A percentile compares a stretch with the other conserved stretches of the same genome.
Evolutionary conservation across 805 yeast species (phyloP).

Genomic region (Candida easanensis): DNA sequence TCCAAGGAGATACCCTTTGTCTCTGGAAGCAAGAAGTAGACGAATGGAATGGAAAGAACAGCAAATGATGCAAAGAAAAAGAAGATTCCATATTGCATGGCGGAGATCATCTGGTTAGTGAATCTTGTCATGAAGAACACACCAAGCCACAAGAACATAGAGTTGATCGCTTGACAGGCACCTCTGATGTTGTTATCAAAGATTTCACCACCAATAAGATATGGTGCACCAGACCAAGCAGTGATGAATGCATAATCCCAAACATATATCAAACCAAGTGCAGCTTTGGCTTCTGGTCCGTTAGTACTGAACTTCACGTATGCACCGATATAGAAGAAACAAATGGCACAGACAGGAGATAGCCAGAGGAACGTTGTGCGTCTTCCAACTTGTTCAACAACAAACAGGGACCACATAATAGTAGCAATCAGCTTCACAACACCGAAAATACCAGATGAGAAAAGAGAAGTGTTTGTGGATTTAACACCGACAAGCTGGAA

Average conservation of each 20-base stretch:
- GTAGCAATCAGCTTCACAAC: slow-evolving; percentile 45
- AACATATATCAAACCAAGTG: slow-evolving; percentile 32
- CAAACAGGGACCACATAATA: slow-evolving; percentile 40
- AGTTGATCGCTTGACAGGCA: slow-evolving; percentile 43
- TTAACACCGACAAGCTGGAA: slow-evolving; percentile 47
- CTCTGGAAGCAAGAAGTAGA: slow-evolving; percentile 43
- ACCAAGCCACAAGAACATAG: slow-evolving; percentile 48
- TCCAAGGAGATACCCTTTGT: slow-evolving; percentile 45
- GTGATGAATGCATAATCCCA: slow-evolving; percentile 44
- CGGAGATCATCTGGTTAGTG: slow-evolving; percentile 41
- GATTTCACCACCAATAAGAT: slow-evolving; percentile 45
- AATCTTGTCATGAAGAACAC: slow-evolving; percentile 47
- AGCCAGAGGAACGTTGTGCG: slow-evolving; percentile 38
- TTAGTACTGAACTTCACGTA: slow-evolving; percentile 38
- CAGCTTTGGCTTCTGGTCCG: slow-evolving; percentile 43
- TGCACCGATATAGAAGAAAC: slow-evolving; percentile 47
- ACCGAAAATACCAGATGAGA: slow-evolving; percentile 53
- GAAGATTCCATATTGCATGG: slow-evolving; percentile 43
- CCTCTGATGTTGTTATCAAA: slow-evolving; percentile 43
- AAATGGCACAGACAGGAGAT: slow-evolving; percentile 38
- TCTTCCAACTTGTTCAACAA: slow-evolving; percentile 46
- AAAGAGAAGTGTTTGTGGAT: slow-evolving; percentile 41
- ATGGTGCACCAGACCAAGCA: slow-evolving; percentile 49
- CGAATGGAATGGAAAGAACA: slow-evolving; percentile 34
- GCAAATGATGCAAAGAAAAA: slow-evolving; percentile 32